A percentile compares a stretch with the other conserved stretches of the same genome.
phyloP scores from a whole-genome alignment of 768 basidiomycete genomes.

The Coprinopsis sp. region DNA sequence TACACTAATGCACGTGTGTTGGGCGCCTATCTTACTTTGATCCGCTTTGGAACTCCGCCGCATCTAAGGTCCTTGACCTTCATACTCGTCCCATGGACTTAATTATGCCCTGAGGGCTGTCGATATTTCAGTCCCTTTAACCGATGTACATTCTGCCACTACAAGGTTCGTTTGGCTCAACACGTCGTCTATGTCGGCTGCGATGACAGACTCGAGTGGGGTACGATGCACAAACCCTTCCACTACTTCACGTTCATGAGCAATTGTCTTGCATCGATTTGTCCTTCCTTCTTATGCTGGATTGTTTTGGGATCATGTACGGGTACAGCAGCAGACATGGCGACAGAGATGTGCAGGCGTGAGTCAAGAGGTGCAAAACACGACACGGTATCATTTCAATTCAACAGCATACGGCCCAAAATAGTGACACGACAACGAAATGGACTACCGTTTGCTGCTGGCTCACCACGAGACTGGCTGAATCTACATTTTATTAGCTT shows the following conservation, averaged over 20 bases:
- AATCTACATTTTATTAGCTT: no score
- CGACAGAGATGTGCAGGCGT: not conserved
- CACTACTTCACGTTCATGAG: constrained; percentile 12
- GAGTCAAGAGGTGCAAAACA: no score
- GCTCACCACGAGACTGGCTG: no score
- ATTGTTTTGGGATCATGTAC: constrained; percentile 16
- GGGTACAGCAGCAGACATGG: constrained; percentile 29
- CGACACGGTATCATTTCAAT: no score
- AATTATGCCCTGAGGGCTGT: constrained; percentile 56
- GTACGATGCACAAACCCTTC: constrained; percentile 16
- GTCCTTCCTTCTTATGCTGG: no score
- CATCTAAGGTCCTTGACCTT: no score
- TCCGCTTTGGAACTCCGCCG: no score
- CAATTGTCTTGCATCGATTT: not conserved
- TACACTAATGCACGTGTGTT: no score
- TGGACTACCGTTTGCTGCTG: no score
- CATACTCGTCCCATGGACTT: constrained; percentile 52
- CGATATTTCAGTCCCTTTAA: not conserved
- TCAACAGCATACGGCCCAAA: no score
- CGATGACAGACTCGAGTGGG: constrained; percentile 43
- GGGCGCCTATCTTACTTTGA: no score
- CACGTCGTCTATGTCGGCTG: constrained; percentile 67
- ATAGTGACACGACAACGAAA: no score
- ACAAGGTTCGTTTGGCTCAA: constrained; percentile 56
- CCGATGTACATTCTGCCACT: constrained; percentile 51